These are phyloP conservation scores for Bauhinia variegata DNA, from an alignment of 306 rosid genomes.

Conservation along the genomic window DNA sequence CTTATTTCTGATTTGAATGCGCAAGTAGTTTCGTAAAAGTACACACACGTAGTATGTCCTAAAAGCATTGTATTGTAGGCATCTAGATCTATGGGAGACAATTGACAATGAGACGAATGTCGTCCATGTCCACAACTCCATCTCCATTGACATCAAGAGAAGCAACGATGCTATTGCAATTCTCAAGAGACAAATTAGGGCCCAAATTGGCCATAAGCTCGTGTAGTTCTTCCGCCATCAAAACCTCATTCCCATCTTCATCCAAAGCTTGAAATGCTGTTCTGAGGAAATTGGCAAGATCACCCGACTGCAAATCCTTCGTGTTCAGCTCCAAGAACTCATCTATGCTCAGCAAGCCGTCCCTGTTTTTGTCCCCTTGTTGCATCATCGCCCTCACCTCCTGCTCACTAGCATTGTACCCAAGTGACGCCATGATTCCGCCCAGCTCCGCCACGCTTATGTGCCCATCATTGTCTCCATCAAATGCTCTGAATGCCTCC, in stretches of 20 bases:
- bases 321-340: slow-evolving; percentile 63
- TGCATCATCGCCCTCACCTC: slow-evolving; percentile 70
- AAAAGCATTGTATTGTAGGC: too few relatives aligned
- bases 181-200: slow-evolving; percentile 44
- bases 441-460: slow-evolving; percentile 47
- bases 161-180: slow-evolving; percentile 56
- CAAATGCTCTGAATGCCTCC: slow-evolving; percentile 56
- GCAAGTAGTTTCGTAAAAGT: too few relatives aligned
- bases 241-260: slow-evolving; percentile 48
- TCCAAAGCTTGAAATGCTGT: slow-evolving; percentile 53
- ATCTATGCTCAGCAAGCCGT: slow-evolving; percentile 46
- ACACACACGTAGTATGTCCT: too few relatives aligned
- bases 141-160: slow-evolving; percentile 73
- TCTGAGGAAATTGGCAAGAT: slow-evolving; percentile 38
- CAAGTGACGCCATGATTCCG: slow-evolving; percentile 54
- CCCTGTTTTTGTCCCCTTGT: slow-evolving; percentile 46
- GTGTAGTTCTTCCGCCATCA: slow-evolving; percentile 62
- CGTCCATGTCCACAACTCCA: slow-evolving; percentile 68
- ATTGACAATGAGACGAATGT: slow-evolving; percentile 57
- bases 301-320: slow-evolving; percentile 55
- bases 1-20: too few relatives aligned
- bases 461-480: slow-evolving; percentile 51
- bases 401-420: slow-evolving; percentile 50
- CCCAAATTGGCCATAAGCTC: slow-evolving; percentile 52
- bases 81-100: slow-evolving; percentile 46